Conservation (phyloP, 208 protist genomes). For the Leishmania tropica region DNA sequence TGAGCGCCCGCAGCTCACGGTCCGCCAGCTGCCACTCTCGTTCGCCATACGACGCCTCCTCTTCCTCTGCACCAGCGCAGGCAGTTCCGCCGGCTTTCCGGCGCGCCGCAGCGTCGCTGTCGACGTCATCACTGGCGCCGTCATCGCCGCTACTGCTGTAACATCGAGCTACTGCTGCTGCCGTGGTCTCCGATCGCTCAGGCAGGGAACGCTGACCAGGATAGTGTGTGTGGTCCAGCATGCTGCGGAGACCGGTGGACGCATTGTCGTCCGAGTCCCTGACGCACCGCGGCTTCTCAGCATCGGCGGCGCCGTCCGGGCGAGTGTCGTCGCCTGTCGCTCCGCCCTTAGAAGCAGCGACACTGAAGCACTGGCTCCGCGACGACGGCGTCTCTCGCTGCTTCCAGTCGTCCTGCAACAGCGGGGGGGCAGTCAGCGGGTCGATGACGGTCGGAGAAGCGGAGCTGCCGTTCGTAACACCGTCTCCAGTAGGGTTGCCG, state of each 20-base stretch:
- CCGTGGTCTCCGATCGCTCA: not conserved
- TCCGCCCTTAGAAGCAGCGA: not conserved
- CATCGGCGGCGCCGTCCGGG: not conserved
- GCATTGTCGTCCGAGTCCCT: not conserved
- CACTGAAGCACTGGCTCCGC: not conserved
- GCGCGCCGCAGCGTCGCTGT: conserved; percentile 8
- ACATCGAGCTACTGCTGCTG: not conserved
- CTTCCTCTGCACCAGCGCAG: not conserved
- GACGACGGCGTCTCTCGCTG: not conserved
- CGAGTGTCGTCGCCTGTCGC: not conserved
- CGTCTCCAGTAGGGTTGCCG: not conserved
- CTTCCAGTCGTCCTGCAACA: not conserved
- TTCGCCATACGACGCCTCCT: conserved; percentile 3
- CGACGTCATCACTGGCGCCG: not conserved
- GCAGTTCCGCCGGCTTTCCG: not conserved
- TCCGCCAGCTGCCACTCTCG: conserved; percentile 54
- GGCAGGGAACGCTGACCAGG: not conserved
- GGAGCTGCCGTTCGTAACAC: conserved; percentile 12
- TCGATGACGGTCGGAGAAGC: not conserved
- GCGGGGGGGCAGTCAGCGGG: not conserved
- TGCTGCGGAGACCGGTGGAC: conserved; percentile 2
- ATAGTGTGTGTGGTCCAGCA: not conserved
- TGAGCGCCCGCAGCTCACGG: conserved; percentile 41
- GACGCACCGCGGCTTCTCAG: not conserved
- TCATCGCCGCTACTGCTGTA: not conserved